These are phyloP conservation scores for Paramyrothecium sp. DNA, from an alignment of 2,329 filamentous ascomycete species.

Conservation along the genomic window DNA sequence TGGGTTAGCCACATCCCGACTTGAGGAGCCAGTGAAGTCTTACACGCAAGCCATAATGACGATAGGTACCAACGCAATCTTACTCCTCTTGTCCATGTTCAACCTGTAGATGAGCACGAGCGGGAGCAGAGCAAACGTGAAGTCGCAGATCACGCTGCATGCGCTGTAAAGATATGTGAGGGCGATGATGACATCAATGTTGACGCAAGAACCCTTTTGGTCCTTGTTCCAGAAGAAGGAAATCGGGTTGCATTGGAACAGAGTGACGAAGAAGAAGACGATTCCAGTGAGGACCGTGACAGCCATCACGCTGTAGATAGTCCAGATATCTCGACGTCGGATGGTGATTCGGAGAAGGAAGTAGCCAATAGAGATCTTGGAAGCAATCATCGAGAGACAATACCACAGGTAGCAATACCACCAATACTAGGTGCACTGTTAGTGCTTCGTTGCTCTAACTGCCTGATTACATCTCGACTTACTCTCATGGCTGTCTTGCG, in stretches of 20 bases:
- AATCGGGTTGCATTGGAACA: conserved; percentile 39
- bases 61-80: conserved; percentile 49
- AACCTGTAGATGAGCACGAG: conserved; percentile 53
- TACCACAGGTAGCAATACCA: conserved; percentile 38
- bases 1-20: conserved; percentile 10
- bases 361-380: conserved; percentile 41
- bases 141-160: conserved; percentile 47
- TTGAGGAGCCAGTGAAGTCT: conserved; percentile 10
- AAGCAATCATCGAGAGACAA: conserved; percentile 31
- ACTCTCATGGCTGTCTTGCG: conserved; percentile 33
- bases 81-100: conserved; percentile 52
- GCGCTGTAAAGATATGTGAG: conserved; percentile 53
- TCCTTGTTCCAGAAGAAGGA: conserved; percentile 38
- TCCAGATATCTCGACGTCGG: conserved; percentile 27
- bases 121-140: conserved; percentile 50
- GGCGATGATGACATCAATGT: conserved; percentile 43
- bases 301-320: conserved; percentile 33
- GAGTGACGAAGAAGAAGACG: conserved; percentile 38
- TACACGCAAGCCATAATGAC: conserved; percentile 55
- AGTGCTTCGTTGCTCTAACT: neutral
- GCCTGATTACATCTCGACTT: neutral
- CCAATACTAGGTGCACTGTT: conserved; percentile 23
- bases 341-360: conserved; percentile 40
- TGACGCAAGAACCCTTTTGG: conserved; percentile 33
- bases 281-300: conserved; percentile 34